phyloP scores from a whole-genome alignment of 306 rosid species.

The Chamaecrista fasciculata region DNA sequence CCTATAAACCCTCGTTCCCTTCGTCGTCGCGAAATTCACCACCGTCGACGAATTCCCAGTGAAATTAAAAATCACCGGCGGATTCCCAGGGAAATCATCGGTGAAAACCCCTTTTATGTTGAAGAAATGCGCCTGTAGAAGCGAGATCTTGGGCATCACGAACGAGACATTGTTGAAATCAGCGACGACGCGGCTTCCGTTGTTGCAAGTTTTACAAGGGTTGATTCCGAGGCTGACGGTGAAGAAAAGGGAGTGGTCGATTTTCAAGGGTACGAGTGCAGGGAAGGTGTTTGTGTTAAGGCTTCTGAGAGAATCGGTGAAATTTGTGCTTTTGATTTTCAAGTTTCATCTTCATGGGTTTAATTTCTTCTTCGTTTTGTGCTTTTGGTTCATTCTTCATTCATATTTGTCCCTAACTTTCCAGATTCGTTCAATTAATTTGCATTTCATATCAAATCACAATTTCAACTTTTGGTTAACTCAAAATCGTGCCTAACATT shows the following conservation, averaged over 20 bases:
- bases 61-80: constrained; percentile 50
- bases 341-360: too few species aligned
- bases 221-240: constrained; percentile 73
- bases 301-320: constrained; percentile 54
- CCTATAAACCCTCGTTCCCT: constrained; percentile 71
- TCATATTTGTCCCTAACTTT: too few species aligned
- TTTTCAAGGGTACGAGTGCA: constrained; percentile 60
- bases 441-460: too few species aligned
- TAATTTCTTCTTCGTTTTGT: too few species aligned
- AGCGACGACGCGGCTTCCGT: constrained; percentile 63
- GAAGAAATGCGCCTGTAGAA: constrained; percentile 84
- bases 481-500: too few species aligned
- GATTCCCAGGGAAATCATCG: constrained; percentile 74
- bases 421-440: too few species aligned
- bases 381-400: too few species aligned
- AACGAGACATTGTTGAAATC: constrained; percentile 72
- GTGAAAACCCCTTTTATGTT: constrained; percentile 70
- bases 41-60: constrained; percentile 66
- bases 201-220: constrained; percentile 56
- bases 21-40: constrained; percentile 48
- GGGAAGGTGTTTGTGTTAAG: constrained; percentile 54
- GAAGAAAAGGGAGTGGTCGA: constrained; percentile 73
- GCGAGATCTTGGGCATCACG: constrained; percentile 69
- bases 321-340: too few species aligned
- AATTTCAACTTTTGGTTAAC: too few species aligned